Conservation (phyloP, 352 stramenopile species). For the Globisporangium orthogonon region DNA sequence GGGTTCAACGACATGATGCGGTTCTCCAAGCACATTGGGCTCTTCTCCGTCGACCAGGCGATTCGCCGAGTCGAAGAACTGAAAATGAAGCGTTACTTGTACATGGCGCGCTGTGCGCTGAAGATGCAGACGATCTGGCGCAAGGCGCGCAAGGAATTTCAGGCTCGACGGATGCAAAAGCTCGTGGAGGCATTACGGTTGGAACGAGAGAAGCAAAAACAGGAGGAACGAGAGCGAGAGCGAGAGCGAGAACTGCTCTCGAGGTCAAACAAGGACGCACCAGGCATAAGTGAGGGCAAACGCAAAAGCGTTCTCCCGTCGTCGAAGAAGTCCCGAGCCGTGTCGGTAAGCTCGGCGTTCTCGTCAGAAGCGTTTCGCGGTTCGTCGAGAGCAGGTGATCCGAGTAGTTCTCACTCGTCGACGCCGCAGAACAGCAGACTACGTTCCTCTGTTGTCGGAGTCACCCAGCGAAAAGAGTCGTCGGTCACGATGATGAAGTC, state of each 20-base stretch:
- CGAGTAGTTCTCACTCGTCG: not conserved
- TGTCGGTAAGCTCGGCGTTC: slow-evolving; percentile 2
- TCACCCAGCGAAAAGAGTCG: slow-evolving; percentile 13
- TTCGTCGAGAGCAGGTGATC: slow-evolving; percentile 1
- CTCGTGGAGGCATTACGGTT: slow-evolving; percentile 38
- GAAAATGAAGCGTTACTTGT: slow-evolving; percentile 42
- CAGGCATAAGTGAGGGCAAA: slow-evolving; percentile 11
- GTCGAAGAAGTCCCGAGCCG: slow-evolving; percentile 9
- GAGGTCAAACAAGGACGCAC: slow-evolving; percentile 1
- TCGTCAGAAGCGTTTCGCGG: slow-evolving; percentile 1
- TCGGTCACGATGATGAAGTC: slow-evolving; percentile 1
- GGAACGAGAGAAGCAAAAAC: slow-evolving; percentile 35
- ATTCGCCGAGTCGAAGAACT: slow-evolving; percentile 49
- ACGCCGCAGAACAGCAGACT: slow-evolving; percentile 2
- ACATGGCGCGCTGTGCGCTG: slow-evolving; percentile 34
- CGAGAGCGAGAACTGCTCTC: slow-evolving; percentile 8
- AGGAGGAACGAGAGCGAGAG: too few species aligned
- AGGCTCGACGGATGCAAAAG: slow-evolving; percentile 29
- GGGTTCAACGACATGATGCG: slow-evolving; percentile 52
- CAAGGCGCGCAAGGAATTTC: slow-evolving; percentile 33
- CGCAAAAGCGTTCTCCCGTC: slow-evolving; percentile 7
- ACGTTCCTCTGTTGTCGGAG: slow-evolving; percentile 10
- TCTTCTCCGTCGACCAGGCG: slow-evolving; percentile 63
- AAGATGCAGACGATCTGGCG: slow-evolving; percentile 65
- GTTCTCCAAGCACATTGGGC: slow-evolving; percentile 60